Evolutionary conservation across 768 basidiomycete species (phyloP), one percentile per base, ranked within the genome.

Genomic region (Paxillus rubicundulus): DNA sequence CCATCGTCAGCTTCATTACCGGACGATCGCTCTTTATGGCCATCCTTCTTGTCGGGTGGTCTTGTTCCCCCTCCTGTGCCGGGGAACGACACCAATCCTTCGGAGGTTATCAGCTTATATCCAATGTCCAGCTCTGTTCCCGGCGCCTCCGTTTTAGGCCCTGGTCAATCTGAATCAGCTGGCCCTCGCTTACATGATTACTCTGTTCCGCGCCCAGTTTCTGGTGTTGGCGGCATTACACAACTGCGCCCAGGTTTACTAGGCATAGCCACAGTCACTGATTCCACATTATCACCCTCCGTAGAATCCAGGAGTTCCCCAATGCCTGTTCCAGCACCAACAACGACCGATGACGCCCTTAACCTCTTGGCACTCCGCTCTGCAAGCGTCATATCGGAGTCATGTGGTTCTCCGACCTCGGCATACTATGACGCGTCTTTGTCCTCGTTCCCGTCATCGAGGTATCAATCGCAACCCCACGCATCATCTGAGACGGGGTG

Each of bases 21-120:
- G 0, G 92, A 94, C 51, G 96, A 98, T 67, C 88, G 95, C 56
- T 90, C 89, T 2, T 81, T 94, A 42, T 98, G 96, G 91, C 92
- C 92, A 0, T 84, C 83, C 32, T 91, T 86, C 69, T 75, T 92
- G 28, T 86, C 86, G 2, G 86, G 86, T 8, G 87, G 88, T 2
- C 70, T 77, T 13, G 71, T 90, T 10, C 86, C 85, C 20, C 78
- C 75, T 38, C 81, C 78, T n/a, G 55, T 61, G 33, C 47, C 55
- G 6, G 60, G 61, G 32, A 57, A 49, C 40, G 57, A 52, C 27
- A 33, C 40, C 10, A 36, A 36, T 27, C 8, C 45, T 8, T 28
- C 33, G 12, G 72, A 75, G 14, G 55, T 48, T 32, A 43, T 48
- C 40, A 34, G 38, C 27, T 27, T 61, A 21, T 61, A 62, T 48